A percentile compares a stretch with the other conserved stretches of the same genome.
Conservation (phyloP, 257 asterid genomes). For the Agastache rugosa region DNA sequence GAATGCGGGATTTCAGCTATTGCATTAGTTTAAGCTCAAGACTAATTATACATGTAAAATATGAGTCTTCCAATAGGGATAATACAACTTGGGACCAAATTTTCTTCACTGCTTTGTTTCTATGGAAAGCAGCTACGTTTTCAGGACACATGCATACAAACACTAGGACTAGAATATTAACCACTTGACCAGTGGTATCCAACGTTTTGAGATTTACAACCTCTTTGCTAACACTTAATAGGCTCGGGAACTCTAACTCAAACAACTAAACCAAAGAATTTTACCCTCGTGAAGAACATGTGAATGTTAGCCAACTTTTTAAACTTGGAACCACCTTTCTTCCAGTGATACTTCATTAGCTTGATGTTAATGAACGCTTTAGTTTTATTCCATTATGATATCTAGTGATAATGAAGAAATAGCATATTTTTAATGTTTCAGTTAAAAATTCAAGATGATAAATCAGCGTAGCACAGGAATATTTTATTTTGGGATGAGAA, state of each 20-base stretch:
- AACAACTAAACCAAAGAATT: not conserved
- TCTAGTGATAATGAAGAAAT: conserved; percentile 6
- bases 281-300: not conserved
- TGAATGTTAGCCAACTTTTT: not conserved
- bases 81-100: not conserved
- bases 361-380: not conserved
- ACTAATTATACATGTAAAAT: not conserved
- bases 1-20: not conserved
- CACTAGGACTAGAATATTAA: conserved; percentile 3
- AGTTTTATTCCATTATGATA: not conserved
- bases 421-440: not conserved
- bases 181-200: conserved; percentile 7
- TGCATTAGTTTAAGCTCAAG: not conserved
- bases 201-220: not conserved
- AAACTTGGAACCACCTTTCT: not conserved
- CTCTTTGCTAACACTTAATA: not conserved
- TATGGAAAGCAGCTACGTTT: not conserved
- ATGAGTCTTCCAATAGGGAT: not conserved
- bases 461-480: not conserved
- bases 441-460: conserved; percentile 8
- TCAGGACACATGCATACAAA: not conserved
- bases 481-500: not conserved
- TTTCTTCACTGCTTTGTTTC: not conserved
- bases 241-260: not conserved
- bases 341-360: not conserved